phyloP scores from a whole-genome alignment of 352 stramenopile genomes.

The Phytophthora fragariaefolia region DNA sequence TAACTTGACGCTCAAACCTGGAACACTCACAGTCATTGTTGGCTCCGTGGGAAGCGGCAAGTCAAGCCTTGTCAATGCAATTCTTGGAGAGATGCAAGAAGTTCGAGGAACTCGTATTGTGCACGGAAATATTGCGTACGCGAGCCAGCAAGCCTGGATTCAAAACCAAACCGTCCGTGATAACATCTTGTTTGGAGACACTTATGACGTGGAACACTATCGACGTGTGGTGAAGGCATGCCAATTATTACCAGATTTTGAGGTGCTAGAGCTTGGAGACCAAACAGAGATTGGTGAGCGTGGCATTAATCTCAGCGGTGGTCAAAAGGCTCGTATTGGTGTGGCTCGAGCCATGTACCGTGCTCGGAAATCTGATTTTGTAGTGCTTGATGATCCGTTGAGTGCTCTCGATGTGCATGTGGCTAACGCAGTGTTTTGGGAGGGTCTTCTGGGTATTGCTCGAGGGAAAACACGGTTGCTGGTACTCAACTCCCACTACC shows the following conservation, averaged over 20 bases:
- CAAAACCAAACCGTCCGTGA: constrained; percentile 49
- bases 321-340: constrained; percentile 73
- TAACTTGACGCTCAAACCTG: constrained; percentile 63
- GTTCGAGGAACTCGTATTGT: constrained; percentile 25
- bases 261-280: constrained; percentile 85
- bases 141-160: constrained; percentile 56
- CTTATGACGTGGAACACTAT: constrained; percentile 43
- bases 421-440: constrained; percentile 89
- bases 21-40: constrained; percentile 55
- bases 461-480: constrained; percentile 82
- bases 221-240: constrained; percentile 71
- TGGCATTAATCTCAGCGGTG: constrained; percentile 84
- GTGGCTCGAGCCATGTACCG: constrained; percentile 65
- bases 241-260: constrained; percentile 77
- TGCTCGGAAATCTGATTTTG: constrained; percentile 51
- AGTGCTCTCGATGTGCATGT: constrained; percentile 89
- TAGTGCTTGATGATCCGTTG: constrained; percentile 67
- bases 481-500: constrained; percentile 93
- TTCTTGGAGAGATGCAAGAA: constrained; percentile 56
- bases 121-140: constrained; percentile 42
- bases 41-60: constrained; percentile 54
- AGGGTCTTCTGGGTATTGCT: constrained; percentile 77
- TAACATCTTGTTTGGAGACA: constrained; percentile 58
- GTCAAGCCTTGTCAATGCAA: constrained; percentile 52
- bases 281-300: constrained; percentile 92